Conservation (phyloP, 1,284 basidiomycete genomes). For the Boletus mariae region DNA sequence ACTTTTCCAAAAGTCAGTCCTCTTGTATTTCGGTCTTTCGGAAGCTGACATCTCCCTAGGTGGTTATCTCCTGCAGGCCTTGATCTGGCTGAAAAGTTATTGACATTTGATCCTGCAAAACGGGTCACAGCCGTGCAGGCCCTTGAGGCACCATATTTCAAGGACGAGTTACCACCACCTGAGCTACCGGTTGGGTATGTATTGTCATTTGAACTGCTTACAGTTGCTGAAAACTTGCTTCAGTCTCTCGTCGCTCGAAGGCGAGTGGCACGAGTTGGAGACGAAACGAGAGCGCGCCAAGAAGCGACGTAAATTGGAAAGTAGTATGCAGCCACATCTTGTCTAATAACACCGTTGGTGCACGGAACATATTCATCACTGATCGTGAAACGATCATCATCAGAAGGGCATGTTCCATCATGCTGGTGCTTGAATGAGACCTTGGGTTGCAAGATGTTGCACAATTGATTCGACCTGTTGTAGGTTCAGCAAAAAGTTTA, state of each 20-base stretch:
- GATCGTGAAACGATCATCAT: conserved; percentile 1
- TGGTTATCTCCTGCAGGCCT: conserved; percentile 82
- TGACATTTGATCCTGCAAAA: conserved; percentile 79
- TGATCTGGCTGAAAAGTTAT: conserved; percentile 78
- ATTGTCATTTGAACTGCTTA: conserved; percentile 1
- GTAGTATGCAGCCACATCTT: conserved; percentile 26
- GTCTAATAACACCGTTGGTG: conserved; percentile 24
- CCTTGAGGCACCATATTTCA: conserved; percentile 81
- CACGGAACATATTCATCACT: conserved; percentile 18
- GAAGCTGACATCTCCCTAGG: conserved; percentile 37
- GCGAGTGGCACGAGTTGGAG: conserved; percentile 95
- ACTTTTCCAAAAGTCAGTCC: conserved; percentile 71
- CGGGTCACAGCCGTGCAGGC: conserved; percentile 82
- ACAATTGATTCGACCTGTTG: conserved; percentile 76
- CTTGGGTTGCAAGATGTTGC: conserved; percentile 70
- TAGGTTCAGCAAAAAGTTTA: conserved; percentile 6
- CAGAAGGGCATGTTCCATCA: conserved; percentile 13
- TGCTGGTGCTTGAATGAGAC: conserved; percentile 46
- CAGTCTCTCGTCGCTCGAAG: conserved; percentile 73
- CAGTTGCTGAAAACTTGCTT: conserved; percentile 15
- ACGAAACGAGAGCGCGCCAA: conserved; percentile 81
- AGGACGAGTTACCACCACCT: conserved; percentile 69
- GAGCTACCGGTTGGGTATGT: conserved; percentile 78
- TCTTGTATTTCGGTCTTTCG: not conserved
- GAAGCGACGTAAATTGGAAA: conserved; percentile 56